Evolutionary conservation across 1,284 basidiomycete genomes (phyloP).

Genomic region (Tilletia horrida): DNA sequence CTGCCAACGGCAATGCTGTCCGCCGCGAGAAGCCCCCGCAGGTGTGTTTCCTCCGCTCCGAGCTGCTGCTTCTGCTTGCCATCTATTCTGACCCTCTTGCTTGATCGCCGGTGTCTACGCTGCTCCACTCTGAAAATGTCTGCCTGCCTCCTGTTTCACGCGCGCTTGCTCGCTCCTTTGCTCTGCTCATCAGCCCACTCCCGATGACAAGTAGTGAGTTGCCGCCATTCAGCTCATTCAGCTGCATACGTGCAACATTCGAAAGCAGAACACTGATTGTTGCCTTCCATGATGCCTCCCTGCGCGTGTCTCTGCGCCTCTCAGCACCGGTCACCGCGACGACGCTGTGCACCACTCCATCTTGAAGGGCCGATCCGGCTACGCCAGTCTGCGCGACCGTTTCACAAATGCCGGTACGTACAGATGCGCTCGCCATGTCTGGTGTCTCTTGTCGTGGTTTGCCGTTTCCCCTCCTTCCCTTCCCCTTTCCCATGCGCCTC

Average conservation of each 20-base stretch:
- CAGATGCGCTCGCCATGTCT: background rate
- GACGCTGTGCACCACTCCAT: slow-evolving; percentile 9
- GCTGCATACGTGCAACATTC: no score
- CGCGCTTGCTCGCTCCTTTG: background rate
- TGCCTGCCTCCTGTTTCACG: no score
- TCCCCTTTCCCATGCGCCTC: background rate
- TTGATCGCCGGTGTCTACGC: no score
- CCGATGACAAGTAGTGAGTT: slow-evolving; percentile 17
- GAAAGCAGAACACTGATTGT: no score
- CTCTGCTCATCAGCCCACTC: background rate
- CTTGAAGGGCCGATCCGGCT: slow-evolving; percentile 2
- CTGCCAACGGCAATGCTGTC: background rate
- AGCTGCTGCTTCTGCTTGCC: background rate
- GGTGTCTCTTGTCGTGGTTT: background rate
- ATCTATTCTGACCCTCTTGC: no score
- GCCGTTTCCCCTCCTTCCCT: background rate
- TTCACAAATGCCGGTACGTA: slow-evolving; percentile 16
- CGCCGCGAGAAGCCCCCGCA: slow-evolving; percentile 17
- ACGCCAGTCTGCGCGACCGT: slow-evolving; percentile 17
- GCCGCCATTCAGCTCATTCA: background rate
- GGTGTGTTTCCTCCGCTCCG: background rate
- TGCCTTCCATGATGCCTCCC: background rate
- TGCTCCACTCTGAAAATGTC: no score
- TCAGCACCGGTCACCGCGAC: slow-evolving; percentile 13
- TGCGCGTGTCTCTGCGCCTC: background rate